Conservation (phyloP, 2,329 filamentous ascomycete genomes). For the Colletotrichum australisinense region DNA sequence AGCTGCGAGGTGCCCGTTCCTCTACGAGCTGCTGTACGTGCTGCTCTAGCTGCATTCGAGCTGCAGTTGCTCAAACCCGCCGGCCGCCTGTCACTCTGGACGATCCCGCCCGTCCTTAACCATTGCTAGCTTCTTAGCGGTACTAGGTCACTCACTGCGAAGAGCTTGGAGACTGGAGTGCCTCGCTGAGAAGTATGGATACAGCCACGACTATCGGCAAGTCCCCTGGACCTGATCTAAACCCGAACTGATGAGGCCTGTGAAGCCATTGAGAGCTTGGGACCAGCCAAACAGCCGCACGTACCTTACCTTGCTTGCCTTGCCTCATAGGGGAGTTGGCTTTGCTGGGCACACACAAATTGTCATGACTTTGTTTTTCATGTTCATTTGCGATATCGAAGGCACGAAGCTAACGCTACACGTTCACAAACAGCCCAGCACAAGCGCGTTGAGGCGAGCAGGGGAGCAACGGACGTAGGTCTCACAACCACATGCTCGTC, state of each 20-base stretch:
- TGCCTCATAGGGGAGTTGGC: background rate
- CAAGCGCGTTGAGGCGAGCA: background rate
- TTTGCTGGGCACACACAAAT: background rate
- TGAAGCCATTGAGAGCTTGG: background rate
- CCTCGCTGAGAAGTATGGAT: background rate
- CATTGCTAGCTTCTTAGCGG: background rate
- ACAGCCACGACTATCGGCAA: constrained; percentile 10
- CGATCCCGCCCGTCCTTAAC: constrained; percentile 18
- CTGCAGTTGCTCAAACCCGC: constrained; percentile 18
- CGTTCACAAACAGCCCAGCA: background rate
- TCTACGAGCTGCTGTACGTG: background rate
- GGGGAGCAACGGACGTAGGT: background rate
- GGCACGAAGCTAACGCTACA: background rate
- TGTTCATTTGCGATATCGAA: background rate
- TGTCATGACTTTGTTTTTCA: background rate
- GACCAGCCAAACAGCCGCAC: constrained; percentile 9
- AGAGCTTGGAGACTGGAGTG: background rate
- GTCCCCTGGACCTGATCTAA: constrained; percentile 20
- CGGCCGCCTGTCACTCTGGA: constrained; percentile 31
- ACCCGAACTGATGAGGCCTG: constrained; percentile 9
- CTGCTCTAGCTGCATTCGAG: constrained; percentile 9
- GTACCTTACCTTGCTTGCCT: background rate
- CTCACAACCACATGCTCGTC: background rate
- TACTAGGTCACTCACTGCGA: no score
- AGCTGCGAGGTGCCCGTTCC: background rate